These are phyloP conservation scores for Populus hybrid DNA, from an alignment of 441 rosid species.

Conservation along the genomic window DNA sequence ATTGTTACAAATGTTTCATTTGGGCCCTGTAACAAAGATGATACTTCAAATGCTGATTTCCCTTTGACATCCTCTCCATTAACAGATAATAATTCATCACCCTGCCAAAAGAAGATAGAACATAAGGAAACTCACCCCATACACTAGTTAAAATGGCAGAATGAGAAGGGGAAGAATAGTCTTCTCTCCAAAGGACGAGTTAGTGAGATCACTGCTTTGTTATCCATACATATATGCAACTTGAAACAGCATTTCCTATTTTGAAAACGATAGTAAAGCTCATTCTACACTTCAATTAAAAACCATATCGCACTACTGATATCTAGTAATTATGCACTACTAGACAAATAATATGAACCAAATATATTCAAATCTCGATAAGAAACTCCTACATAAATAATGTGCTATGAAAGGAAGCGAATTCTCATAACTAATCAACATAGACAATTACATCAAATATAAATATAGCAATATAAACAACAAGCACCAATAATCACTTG, in stretches of 20 bases:
- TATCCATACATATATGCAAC: neutral
- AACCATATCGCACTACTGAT: neutral
- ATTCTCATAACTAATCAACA: neutral
- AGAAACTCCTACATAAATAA: neutral
- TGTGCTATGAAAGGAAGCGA: neutral
- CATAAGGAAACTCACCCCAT: neutral
- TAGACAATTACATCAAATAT: neutral
- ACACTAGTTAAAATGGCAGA: neutral
- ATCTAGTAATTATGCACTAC: neutral
- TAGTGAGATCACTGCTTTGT: neutral
- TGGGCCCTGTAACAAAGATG: slow-evolving; percentile 92
- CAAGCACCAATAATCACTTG: neutral
- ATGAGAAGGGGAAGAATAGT: too few species aligned
- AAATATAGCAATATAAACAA: neutral
- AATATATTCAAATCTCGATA: neutral
- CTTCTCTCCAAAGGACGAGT: neutral
- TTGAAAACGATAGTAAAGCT: neutral
- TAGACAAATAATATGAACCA: neutral
- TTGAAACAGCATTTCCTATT: neutral
- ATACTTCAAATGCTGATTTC: slow-evolving; percentile 90
- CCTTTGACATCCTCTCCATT: slow-evolving; percentile 78
- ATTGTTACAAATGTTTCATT: slow-evolving; percentile 74
- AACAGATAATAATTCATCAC: slow-evolving; percentile 80
- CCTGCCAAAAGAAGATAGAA: slow-evolving; percentile 42
- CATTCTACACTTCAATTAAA: neutral